Base-by-base conservation (phyloP, 2,329 filamentous ascomycete species). In the Ophiostoma montium region DNA sequence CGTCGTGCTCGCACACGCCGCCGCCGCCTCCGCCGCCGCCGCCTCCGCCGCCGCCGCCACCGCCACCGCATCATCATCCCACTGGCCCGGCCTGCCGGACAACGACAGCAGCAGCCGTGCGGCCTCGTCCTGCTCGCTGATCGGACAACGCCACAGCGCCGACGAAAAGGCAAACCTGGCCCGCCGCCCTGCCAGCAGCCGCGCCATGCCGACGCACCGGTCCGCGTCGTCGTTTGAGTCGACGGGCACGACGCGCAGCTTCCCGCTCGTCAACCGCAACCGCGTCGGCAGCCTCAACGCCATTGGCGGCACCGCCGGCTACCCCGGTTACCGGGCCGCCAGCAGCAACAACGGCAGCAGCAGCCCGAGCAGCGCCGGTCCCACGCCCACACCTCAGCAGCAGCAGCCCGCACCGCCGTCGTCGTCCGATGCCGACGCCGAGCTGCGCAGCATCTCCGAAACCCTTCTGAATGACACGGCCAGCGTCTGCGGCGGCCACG, bases 161-260 rank as follows among this genome's bases (percentile, higher is more conserved):
- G n/a, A n/a, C n/a, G n/a, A 52, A 45, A 49, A 46, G 45, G 50
- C 52, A 1, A 15, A 35, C 23, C 32, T 55, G 16, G 46, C 39
- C 16, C 66, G 67, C 21, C 68, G 70, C 7, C 70, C 72, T 46
- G 70, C 66, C 44, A 65, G 63, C 38, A 64, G 63, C 15, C 63
- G 65, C 2, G 58, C 61, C 2, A 61, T 63, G 19, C 61, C 49
- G 5, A 46, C 66, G 48, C 75, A 79, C 56, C 73, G 75, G 6
- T 78, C 76, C 0, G 61, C 73, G 19, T 74, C 75, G 4, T 77
- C 75, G 0, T 68, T 78, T 51, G 72, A 74, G 42, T 81, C 76
- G 0, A 70, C 67, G 0, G 75, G 75, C 15, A 80, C 78, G 1
- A 75, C 70, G 46, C 68, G 78, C 55, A 81, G 75, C 58, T 82